Conservation (phyloP, 2,329 filamentous ascomycete species). For the Diaporthe amygdali region DNA sequence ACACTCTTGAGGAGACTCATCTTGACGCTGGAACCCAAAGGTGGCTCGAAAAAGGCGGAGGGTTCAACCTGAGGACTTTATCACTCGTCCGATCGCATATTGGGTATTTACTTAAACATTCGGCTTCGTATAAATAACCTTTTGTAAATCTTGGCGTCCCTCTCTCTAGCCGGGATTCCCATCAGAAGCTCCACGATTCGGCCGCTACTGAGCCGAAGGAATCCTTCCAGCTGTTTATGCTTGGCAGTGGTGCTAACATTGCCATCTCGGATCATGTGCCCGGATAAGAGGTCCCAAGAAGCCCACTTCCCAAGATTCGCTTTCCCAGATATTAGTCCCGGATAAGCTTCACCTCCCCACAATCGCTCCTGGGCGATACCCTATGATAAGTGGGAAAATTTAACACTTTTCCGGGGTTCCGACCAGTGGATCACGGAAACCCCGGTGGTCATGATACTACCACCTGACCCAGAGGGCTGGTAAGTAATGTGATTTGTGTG, state of each 20-base stretch:
- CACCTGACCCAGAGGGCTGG: not conserved
- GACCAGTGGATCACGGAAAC: not conserved
- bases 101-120: not conserved
- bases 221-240: not conserved
- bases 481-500: not conserved
- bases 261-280: not conserved
- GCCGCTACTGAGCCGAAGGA: not conserved
- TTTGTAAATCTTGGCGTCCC: not conserved
- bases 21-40: not conserved
- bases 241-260: not conserved
- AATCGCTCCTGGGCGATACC: not conserved
- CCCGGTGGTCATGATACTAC: not conserved
- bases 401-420: not conserved
- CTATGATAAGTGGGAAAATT: constrained; percentile 5
- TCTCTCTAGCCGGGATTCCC: not conserved
- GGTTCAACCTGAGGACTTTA: rapidly evolving
- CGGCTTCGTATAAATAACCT: not conserved
- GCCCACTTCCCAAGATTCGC: not conserved
- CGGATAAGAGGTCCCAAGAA: not conserved
- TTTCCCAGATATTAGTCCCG: not conserved
- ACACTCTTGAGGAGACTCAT: not conserved
- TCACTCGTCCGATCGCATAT: not conserved
- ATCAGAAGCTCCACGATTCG: not conserved
- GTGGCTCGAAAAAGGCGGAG: not conserved
- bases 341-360: constrained; percentile 6